Evolutionary conservation across 1,139 yeast species (phyloP), one percentile per base, ranked within the genome.

Genomic region (Yamadazyma trypodendri): DNA sequence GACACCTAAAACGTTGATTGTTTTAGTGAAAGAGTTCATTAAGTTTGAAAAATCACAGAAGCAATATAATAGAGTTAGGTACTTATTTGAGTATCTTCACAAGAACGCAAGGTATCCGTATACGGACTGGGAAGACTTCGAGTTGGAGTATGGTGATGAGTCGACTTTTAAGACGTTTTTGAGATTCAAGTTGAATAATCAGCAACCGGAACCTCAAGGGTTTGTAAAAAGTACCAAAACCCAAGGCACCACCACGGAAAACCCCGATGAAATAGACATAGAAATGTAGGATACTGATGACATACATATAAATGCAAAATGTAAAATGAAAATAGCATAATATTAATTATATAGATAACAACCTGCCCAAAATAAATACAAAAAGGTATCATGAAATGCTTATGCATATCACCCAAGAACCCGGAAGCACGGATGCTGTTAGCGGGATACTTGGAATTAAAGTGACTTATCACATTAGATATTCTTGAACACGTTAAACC

Each of bases 111-210:
- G 13, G 14, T 32, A 34, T 28, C 18, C 32, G 2, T 47, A 34
- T 24, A 52, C 58, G 46, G 58, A 56, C 4, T 89, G 96, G 95
- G 84, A 81, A 41, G 58, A 65, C 10, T 87, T 88, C 57, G 97
- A 89, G 54, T 56, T 86, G 28, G 68, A 75, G 14, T 52, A 77
- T 55, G 97, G 97, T 2, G 66, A 75, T 44, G 95, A 85, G 51
- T 71, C 68, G 2, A 77, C 85, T 0, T 88, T 77, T 58, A 88
- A 84, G 50, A 84, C 81, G 12, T 84, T 88, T 90, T 59, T 89
- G 16, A 66, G 83, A 34, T 65, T 72, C 48, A 85, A 81, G 13
- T 22, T 13, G 14, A 18, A 15, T 20, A 30, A 32, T 11, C 39
- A 47, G 1, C 46, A 51, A 11, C 40, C 45, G 7, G 37, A 39